Evolutionary conservation across 768 basidiomycete genomes (phyloP), one percentile per base, ranked within the genome.

Genomic region (Calocera cornea): DNA sequence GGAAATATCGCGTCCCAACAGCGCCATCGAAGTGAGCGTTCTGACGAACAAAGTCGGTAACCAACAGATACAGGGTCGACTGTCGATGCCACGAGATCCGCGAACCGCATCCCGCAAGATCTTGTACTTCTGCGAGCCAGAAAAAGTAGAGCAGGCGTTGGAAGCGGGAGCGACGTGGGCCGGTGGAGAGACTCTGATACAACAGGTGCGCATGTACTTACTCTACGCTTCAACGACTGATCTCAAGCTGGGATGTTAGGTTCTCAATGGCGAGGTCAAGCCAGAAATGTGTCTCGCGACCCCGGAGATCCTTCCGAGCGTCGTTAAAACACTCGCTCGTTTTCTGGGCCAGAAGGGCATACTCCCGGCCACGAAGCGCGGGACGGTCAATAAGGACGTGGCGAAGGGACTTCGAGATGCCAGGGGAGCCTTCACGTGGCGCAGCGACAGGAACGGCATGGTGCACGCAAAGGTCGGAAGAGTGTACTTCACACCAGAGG

Each of bases 341-440:
- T 78, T 88, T 76, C 79, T 90, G 77, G 77, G 95, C 72, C 95
- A 93, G 44, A 85, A 91, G 65, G 95, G 95, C 67, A 79, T 98
- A 50, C 97, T 99, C 95, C 97, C 97, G 12, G 89, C 90, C 7
- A 91, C 89, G 69, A 87, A 94, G 75, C 83, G 94, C 67, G 97
- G 97, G 2, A 95, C 95, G 0, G 95, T 98, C 22, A 91, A 92
- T 1, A 90, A 93, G 64, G 92, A 97, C 68, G 81, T 97, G 44
- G 87, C 82, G 16, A 86, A 86, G 14, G 95, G 89, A 70, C 86
- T 99, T 67, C 82, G 84, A 71, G 84, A 85, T 64, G 83, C 95
- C 38, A 84, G 86, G 67, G 92, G 90, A 14, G 87, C 87, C 2
- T 86, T 87, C 54, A 94, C 97, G 74, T 99, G 95, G 93, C 91